These are phyloP conservation scores for Saxophila tyrrhenica DNA, from an alignment of 495 filamentous ascomycete genomes.

Conservation along the genomic window DNA sequence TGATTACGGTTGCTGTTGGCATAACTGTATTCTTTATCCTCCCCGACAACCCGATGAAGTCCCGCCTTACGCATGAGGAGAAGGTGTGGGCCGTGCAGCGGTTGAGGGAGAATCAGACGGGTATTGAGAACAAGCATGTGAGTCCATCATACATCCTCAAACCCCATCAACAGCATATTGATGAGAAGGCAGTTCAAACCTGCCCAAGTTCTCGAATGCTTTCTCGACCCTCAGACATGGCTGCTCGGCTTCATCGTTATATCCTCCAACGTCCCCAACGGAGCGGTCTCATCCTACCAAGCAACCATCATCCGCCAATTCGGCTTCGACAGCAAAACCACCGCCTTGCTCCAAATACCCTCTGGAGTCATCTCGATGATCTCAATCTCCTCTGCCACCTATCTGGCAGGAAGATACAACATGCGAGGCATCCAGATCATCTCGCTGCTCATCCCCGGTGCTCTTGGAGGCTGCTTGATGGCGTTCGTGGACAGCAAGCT, in stretches of 20 bases:
- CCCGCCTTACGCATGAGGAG: background rate
- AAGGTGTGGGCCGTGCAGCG: conserved; percentile 6
- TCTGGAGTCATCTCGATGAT: background rate
- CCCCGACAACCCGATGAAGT: background rate
- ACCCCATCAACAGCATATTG: conserved; percentile 3
- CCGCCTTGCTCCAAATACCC: background rate
- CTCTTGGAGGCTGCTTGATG: background rate
- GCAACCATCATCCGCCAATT: background rate
- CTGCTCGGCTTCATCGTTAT: conserved; percentile 20
- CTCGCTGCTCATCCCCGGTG: background rate
- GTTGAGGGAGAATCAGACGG: conserved; percentile 13
- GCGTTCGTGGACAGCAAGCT: too few species aligned
- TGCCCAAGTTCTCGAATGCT: background rate
- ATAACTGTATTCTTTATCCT: background rate
- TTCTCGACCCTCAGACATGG: conserved; percentile 10
- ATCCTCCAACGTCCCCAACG: background rate
- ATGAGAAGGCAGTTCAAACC: background rate
- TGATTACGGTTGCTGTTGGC: background rate
- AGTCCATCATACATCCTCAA: background rate
- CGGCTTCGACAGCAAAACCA: background rate
- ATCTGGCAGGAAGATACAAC: background rate
- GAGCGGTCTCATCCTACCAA: conserved; percentile 3
- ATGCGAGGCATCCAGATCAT: background rate
- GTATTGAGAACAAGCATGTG: conserved; percentile 9
- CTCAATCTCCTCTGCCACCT: background rate